Evolutionary conservation across 2,329 filamentous ascomycete species (phyloP).

Genomic region (Xylaria multiplex): DNA sequence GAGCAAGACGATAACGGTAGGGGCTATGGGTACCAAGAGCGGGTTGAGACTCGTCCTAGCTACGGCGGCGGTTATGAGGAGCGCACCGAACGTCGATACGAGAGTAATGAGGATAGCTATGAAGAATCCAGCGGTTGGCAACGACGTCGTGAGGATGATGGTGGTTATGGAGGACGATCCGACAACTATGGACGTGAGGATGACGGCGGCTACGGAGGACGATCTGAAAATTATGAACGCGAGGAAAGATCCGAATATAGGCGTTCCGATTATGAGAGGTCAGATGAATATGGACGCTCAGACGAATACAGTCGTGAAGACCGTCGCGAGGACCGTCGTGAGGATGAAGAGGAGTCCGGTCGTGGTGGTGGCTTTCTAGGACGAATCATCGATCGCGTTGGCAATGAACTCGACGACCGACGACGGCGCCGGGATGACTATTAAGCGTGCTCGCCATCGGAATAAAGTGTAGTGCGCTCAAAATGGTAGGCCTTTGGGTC

Average conservation of each 20-base stretch:
- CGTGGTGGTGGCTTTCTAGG: constrained; percentile 43
- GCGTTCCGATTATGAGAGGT: constrained; percentile 23
- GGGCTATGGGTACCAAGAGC: constrained; percentile 61
- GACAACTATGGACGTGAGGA: constrained; percentile 39
- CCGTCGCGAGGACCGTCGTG: constrained; percentile 34
- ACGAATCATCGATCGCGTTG: constrained; percentile 37
- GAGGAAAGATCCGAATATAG: constrained; percentile 38
- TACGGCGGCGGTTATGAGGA: constrained; percentile 47
- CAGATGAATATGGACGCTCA: constrained; percentile 22
- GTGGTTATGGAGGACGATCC: constrained; percentile 42
- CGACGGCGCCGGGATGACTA: constrained; percentile 40
- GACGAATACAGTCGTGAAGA: constrained; percentile 20
- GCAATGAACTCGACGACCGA: constrained; percentile 41
- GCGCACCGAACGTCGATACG: constrained; percentile 64
- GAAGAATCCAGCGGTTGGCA: constrained; percentile 43
- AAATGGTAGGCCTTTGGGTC: constrained; percentile 1
- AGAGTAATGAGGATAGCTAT: constrained; percentile 50
- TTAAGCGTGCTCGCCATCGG: constrained; percentile 1
- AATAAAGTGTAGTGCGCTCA: neutral
- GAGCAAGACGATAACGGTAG: constrained; percentile 63
- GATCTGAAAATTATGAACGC: constrained; percentile 28
- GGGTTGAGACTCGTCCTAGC: constrained; percentile 26
- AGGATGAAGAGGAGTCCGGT: constrained; percentile 27
- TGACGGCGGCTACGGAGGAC: constrained; percentile 44
- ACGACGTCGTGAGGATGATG: constrained; percentile 43